phyloP scores from a whole-genome alignment of 495 filamentous ascomycete species.

The Neurospora tetraspora region DNA sequence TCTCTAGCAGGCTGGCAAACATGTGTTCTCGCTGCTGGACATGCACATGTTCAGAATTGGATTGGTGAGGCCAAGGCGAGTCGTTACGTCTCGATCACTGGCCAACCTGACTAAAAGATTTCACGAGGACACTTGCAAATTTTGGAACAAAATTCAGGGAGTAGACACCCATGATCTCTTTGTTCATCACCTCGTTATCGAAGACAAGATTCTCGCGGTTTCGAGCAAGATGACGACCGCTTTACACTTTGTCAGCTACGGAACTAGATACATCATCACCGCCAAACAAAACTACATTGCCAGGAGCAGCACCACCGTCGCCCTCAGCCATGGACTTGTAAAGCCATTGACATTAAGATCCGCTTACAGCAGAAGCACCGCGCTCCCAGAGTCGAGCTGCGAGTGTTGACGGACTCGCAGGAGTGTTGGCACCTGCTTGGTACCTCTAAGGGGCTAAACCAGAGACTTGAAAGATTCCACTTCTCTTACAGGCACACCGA shows the following conservation, averaged over 20 bases:
- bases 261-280: not conserved
- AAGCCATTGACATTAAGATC: no score
- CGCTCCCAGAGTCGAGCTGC: not conserved
- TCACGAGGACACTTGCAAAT: not conserved
- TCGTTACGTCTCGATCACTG: not conserved
- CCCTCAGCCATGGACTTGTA: no score
- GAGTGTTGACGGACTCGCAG: not conserved
- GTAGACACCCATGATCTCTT: not conserved
- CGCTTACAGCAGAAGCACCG: no score
- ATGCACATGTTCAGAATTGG: not conserved
- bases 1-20: not conserved
- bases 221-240: not conserved
- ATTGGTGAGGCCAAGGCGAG: not conserved
- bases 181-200: not conserved
- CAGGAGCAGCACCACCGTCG: no score
- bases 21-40: not conserved
- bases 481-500: not conserved
- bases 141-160: not conserved
- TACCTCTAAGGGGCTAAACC: not conserved
- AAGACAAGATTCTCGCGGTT: not conserved
- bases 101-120: not conserved
- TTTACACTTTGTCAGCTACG: not conserved
- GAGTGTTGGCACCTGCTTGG: not conserved
- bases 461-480: not conserved
- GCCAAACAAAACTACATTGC: no score